These are phyloP conservation scores for Wickerhamomyces rabaulensis DNA, from an alignment of 805 yeast genomes.

Conservation along the genomic window DNA sequence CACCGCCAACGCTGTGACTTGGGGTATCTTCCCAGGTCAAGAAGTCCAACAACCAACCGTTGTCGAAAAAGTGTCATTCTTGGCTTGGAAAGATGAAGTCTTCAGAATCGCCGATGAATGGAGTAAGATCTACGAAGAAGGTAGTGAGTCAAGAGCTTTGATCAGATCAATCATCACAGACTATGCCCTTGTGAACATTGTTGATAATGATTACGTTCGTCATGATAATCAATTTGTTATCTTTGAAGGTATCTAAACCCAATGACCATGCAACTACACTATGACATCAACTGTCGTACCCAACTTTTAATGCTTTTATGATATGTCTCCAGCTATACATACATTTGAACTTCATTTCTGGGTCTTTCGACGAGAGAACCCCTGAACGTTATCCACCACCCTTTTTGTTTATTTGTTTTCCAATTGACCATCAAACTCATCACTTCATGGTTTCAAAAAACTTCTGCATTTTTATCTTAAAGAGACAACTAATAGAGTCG, in stretches of 20 bases:
- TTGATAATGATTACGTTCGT: conserved; percentile 75
- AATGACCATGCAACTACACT: neutral
- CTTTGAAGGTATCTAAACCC: conserved; percentile 29
- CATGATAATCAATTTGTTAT: too few species aligned
- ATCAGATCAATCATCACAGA: conserved; percentile 42
- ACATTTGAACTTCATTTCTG: neutral
- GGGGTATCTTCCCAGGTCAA: conserved; percentile 97
- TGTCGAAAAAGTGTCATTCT: conserved; percentile 84
- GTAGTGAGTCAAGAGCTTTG: conserved; percentile 30
- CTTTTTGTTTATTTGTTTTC: neutral
- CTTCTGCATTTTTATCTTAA: neutral
- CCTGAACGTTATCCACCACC: neutral
- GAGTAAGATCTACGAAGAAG: conserved; percentile 47
- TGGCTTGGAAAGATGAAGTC: conserved; percentile 97
- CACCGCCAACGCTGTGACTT: conserved; percentile 87
- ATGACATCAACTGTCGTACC: conserved; percentile 9
- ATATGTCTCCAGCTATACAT: neutral
- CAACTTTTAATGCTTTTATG: conserved; percentile 1
- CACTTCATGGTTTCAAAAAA: neutral
- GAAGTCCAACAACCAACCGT: conserved; percentile 95
- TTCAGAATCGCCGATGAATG: conserved; percentile 80
- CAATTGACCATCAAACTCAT: neutral
- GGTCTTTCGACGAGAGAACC: neutral
- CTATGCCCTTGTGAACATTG: conserved; percentile 79
- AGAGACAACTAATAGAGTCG: neutral